These are phyloP conservation scores for Erysimum pusillum DNA, from an alignment of 441 rosid species.

Conservation along the genomic window DNA sequence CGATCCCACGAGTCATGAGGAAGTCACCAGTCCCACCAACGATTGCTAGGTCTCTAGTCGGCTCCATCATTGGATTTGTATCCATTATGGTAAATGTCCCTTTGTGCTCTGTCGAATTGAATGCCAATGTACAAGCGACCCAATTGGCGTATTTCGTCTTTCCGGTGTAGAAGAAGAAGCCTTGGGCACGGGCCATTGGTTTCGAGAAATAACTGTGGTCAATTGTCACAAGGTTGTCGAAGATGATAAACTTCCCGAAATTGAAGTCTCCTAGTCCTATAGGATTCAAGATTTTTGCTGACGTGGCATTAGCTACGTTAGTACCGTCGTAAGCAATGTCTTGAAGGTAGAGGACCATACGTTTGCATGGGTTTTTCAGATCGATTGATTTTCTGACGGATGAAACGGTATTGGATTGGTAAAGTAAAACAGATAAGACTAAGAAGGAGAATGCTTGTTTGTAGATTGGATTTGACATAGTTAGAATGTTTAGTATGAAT, in stretches of 20 bases:
- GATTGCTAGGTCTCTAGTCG: conserved; percentile 70
- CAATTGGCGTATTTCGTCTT: too few species aligned
- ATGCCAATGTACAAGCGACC: conserved; percentile 51
- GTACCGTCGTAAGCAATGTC: too few species aligned
- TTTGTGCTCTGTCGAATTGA: conserved; percentile 61
- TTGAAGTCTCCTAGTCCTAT: too few species aligned
- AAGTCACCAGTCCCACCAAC: conserved; percentile 87
- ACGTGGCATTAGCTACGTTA: too few species aligned
- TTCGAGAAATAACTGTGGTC: too few species aligned
- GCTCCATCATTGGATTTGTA: conserved; percentile 69
- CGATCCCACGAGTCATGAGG: conserved; percentile 77
- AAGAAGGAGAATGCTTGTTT: conserved; percentile 7
- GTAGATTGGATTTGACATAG: conserved; percentile 8
- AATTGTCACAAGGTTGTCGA: too few species aligned
- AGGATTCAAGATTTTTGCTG: too few species aligned
- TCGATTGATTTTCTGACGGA: neutral
- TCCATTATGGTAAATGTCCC: conserved; percentile 71
- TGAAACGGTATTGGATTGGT: neutral
- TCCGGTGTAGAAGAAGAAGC: too few species aligned
- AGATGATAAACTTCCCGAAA: too few species aligned
- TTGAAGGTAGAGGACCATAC: too few species aligned
- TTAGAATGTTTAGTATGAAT: neutral
- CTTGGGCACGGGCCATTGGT: too few species aligned
- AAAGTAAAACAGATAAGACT: conserved; percentile 16
- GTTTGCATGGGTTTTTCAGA: conserved; percentile 61